These are phyloP conservation scores for Jacaranda mimosifolia DNA, from an alignment of 257 asterid species.

Conservation along the genomic window DNA sequence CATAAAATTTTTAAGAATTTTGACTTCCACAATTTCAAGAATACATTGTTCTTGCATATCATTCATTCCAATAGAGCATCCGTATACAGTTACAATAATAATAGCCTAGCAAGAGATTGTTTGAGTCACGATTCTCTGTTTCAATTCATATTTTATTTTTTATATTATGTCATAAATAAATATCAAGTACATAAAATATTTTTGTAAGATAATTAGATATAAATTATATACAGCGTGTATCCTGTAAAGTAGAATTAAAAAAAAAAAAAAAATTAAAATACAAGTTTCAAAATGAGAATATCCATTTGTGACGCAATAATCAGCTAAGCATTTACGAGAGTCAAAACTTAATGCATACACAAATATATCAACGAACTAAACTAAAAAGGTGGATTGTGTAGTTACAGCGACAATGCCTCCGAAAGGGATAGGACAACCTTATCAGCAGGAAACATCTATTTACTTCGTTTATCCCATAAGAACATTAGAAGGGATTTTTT, in stretches of 20 bases:
- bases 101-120: too few relatives aligned
- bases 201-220: too few relatives aligned
- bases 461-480: not conserved
- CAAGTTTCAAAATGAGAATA: too few relatives aligned
- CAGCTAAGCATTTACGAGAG: not conserved
- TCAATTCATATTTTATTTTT: too few relatives aligned
- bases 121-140: too few relatives aligned
- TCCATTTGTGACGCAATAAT: not conserved
- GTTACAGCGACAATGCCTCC: not conserved
- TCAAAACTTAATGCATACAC: not conserved
- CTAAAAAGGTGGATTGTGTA: not conserved
- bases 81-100: too few relatives aligned
- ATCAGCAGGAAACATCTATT: not conserved
- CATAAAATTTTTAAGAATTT: not conserved
- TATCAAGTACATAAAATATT: too few relatives aligned
- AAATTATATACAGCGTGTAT: too few relatives aligned
- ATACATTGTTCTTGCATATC: too few relatives aligned
- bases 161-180: too few relatives aligned
- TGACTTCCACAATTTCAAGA: too few relatives aligned
- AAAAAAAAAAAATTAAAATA: not conserved
- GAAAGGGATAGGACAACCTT: not conserved
- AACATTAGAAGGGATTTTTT: not conserved
- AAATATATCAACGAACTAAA: not conserved
- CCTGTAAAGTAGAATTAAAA: not conserved
- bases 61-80: too few relatives aligned